Evolutionary conservation across 2,329 filamentous ascomycete genomes (phyloP).

Genomic region (Hymenoscyphus salicellus): DNA sequence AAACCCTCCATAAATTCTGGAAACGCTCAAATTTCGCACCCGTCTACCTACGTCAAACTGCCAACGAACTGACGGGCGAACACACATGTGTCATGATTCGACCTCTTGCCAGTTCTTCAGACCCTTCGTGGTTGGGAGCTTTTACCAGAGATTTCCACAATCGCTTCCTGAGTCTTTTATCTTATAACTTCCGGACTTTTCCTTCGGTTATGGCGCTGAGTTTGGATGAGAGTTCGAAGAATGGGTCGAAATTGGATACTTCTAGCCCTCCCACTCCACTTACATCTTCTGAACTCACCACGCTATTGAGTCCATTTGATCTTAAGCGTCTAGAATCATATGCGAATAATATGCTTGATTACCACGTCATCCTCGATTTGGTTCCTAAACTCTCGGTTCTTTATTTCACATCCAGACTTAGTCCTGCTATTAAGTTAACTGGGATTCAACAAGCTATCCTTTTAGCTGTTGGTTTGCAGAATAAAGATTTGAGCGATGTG

Average conservation of each 20-base stretch:
- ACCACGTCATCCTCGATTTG: conserved; percentile 94
- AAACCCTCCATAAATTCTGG: conserved; percentile 92
- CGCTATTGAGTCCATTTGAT: conserved; percentile 81
- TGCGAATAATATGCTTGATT: conserved; percentile 94
- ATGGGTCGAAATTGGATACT: conserved; percentile 65
- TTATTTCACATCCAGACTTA: conserved; percentile 80
- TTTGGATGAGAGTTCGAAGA: conserved; percentile 80
- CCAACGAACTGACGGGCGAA: conserved; percentile 94
- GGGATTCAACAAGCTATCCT: conserved; percentile 85
- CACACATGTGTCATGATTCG: conserved; percentile 97
- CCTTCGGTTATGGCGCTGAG: conserved; percentile 73
- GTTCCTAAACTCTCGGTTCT: conserved; percentile 77
- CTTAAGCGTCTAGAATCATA: conserved; percentile 93
- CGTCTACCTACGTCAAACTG: conserved; percentile 89
- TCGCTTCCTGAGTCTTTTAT: conserved; percentile 85
- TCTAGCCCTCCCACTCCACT: conserved; percentile 54
- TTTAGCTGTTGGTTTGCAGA: conserved; percentile 85
- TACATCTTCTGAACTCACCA: conserved; percentile 73
- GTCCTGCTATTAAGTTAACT: conserved; percentile 63
- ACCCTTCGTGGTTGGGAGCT: conserved; percentile 81
- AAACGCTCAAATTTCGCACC: conserved; percentile 82
- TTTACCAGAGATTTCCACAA: conserved; percentile 92
- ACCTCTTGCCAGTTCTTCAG: conserved; percentile 65
- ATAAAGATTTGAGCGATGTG: conserved; percentile 78
- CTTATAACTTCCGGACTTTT: conserved; percentile 89